Conservation (phyloP, 2,329 filamentous ascomycete species). For the Beauveria sp. region DNA sequence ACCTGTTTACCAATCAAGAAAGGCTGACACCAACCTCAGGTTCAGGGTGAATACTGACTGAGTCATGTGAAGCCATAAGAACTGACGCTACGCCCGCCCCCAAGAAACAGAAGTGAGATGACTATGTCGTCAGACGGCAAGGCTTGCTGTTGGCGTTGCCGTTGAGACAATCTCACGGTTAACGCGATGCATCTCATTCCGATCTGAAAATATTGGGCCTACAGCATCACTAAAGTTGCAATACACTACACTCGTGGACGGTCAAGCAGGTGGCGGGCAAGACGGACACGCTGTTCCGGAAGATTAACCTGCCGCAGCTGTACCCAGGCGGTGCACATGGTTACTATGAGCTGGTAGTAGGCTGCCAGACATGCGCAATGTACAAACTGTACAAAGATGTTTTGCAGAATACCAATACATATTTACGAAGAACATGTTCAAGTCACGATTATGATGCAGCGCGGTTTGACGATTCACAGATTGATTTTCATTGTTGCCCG, state of each 20-base stretch:
- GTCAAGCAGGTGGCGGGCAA: constrained; percentile 6
- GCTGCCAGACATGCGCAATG: too few species aligned
- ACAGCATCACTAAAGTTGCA: neutral
- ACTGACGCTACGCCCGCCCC: neutral
- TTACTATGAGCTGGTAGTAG: neutral
- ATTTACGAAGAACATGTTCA: neutral
- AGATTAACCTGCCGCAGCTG: constrained; percentile 8
- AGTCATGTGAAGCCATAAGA: neutral
- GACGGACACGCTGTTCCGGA: constrained; percentile 4
- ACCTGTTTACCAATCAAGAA: neutral
- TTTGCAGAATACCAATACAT: neutral
- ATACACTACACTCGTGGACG: neutral
- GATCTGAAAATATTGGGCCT: neutral
- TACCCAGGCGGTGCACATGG: constrained; percentile 1
- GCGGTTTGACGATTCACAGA: neutral
- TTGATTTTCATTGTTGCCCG: neutral
- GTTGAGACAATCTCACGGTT: neutral
- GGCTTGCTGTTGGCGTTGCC: neutral
- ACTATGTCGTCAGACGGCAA: neutral
- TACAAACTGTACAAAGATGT: neutral
- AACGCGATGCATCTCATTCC: neutral
- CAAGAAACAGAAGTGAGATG: neutral
- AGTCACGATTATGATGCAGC: neutral
- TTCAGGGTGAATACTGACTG: neutral
- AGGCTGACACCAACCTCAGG: neutral